Evolutionary conservation across 192 early-diverging fungal species (phyloP).

Genomic region (Backusella macrospora): DNA sequence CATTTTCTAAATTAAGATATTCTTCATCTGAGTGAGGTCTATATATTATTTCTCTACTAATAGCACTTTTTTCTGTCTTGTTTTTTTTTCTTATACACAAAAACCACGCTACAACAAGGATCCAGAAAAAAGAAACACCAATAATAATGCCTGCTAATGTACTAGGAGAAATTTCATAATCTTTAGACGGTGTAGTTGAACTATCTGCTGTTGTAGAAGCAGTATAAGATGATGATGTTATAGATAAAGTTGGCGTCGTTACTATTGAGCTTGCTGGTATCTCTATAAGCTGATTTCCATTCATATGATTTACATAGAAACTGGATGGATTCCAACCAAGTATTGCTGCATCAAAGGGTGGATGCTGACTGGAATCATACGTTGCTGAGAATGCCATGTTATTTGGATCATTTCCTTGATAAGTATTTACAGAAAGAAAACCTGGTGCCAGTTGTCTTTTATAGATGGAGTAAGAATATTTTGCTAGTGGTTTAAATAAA

Average conservation of each 20-base stretch:
- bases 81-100: not conserved
- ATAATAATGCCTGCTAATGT: not conserved
- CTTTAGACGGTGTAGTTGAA: not conserved
- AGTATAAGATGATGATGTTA: not conserved
- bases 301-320: too few relatives aligned
- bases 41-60: not conserved
- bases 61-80: not conserved
- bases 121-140: slow-evolving; percentile 1
- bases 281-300: not conserved
- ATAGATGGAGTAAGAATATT: not conserved
- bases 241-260: too few relatives aligned
- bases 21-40: not conserved
- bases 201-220: not conserved
- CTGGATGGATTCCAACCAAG: not conserved
- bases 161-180: not conserved
- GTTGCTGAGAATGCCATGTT: not conserved
- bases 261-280: not conserved
- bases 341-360: not conserved
- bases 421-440: not conserved
- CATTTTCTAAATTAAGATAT: not conserved
- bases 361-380: not conserved
- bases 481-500: not conserved
- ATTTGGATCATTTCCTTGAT: not conserved
- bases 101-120: not conserved
- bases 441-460: not conserved